Conservation (phyloP, 768 basidiomycete genomes). For the Lentinula edodes region DNA sequence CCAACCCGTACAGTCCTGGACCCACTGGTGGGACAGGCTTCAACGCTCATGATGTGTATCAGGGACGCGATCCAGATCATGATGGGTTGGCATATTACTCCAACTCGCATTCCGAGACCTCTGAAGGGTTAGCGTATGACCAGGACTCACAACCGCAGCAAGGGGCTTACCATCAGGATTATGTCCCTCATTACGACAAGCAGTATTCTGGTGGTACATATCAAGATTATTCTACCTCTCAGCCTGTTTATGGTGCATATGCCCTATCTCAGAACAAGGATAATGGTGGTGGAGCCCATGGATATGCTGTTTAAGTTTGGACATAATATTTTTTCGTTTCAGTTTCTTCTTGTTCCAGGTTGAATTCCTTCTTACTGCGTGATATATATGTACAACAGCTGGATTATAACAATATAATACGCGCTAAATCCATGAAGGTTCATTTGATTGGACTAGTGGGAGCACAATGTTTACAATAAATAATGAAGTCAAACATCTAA, state of each 20-base stretch:
- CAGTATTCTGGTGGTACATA: neutral
- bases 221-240: constrained; percentile 22
- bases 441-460: neutral
- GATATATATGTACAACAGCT: constrained; percentile 4
- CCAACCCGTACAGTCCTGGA: constrained; percentile 8
- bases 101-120: neutral
- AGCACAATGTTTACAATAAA: neutral
- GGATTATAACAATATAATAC: constrained; percentile 3
- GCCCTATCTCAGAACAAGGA: constrained; percentile 12
- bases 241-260: constrained; percentile 24
- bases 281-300: constrained; percentile 22
- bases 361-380: neutral
- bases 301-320: constrained; percentile 8
- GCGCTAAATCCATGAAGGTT: neutral
- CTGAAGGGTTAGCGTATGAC: constrained; percentile 22
- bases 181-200: constrained; percentile 30
- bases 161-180: constrained; percentile 17
- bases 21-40: constrained; percentile 27
- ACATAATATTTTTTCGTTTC: neutral
- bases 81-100: neutral
- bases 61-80: constrained; percentile 28
- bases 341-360: constrained; percentile 2
- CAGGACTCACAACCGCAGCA: constrained; percentile 16
- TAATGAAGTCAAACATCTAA: constrained; percentile 17
- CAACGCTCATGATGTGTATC: constrained; percentile 53